Base-by-base conservation (phyloP, 2,329 filamentous ascomycete genomes). In the Macrophomina phaseolina region DNA sequence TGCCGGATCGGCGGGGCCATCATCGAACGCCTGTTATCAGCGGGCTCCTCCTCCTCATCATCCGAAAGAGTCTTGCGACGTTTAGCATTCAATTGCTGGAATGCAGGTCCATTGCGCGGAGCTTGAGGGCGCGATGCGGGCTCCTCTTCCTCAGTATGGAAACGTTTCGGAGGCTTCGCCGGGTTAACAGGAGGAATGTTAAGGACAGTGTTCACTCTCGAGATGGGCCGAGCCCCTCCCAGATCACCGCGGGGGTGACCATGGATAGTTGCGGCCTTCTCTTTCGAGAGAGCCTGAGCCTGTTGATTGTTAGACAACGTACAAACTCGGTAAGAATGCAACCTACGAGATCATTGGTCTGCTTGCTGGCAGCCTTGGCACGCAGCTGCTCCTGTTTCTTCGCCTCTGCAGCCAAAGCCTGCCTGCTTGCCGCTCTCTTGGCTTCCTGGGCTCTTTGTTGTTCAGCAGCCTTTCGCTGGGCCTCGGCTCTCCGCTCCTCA, bases 1-100 rank as follows among this genome's bases (percentile, higher is more conserved):
- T 93, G 92, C 67, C 94, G 89, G 71, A 96, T 92, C 5, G 93
- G 93, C 63, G 93, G 92, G 14, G 90, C 91, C 81, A 94, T 95
- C 72, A 94, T 85, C 56, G 85, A 87, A 65, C 87, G 85, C 53
- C 87, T 85, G 66, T 87, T 84, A 73, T 84, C 83, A 55, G 87
- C 85, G 51, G 84, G 80, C 65, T 89, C 87, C 66, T 90, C 86
- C 69, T 88, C 85, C 46, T 82, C 78, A 65, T 87, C 85, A 67
- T 89, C 86, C 8, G 42, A 49, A 62, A 94, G 89, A 63, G 90
- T 95, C 75, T 90, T 90, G 71, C 93, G 87, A 67, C 93, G 87
- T 82, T 97, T 97, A 28, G 86, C 84, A 63, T 97, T 92, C 70
- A 86, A 81, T 73, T 91, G 87, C 71, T 91, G 89, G 9, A 76